Evolutionary conservation across 1,139 yeast genomes (phyloP).

Genomic region (Debaryomyces singareniensis): DNA sequence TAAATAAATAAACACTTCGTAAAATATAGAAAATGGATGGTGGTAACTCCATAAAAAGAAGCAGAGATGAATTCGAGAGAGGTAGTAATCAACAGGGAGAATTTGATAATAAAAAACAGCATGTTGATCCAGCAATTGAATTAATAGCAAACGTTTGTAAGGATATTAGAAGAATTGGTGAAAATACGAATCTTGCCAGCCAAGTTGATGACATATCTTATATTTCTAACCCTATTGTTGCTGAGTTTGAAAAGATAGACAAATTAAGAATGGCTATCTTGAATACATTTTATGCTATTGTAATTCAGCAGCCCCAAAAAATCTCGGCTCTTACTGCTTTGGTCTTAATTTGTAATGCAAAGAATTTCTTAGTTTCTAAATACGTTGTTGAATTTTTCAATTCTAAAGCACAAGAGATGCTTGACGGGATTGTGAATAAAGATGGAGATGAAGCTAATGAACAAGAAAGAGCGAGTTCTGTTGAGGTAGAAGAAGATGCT

Average conservation of each 20-base stretch:
- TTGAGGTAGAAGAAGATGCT: slow-evolving; percentile 32
- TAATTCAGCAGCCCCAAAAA: slow-evolving; percentile 89
- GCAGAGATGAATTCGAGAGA: slow-evolving; percentile 35
- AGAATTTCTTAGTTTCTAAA: slow-evolving; percentile 63
- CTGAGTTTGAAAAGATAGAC: slow-evolving; percentile 63
- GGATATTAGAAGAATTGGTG: slow-evolving; percentile 64
- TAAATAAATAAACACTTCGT: background rate
- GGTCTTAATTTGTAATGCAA: slow-evolving; percentile 61
- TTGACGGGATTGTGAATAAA: slow-evolving; percentile 22
- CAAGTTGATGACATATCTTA: slow-evolving; percentile 64
- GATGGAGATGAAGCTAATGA: slow-evolving; percentile 9
- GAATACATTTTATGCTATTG: slow-evolving; percentile 60
- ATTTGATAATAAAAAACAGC: slow-evolving; percentile 26
- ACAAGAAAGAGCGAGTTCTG: slow-evolving; percentile 9
- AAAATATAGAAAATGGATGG: slow-evolving; percentile 5
- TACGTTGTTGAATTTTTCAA: slow-evolving; percentile 66
- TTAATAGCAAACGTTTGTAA: slow-evolving; percentile 38
- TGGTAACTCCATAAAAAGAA: slow-evolving; percentile 22
- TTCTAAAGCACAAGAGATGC: slow-evolving; percentile 48
- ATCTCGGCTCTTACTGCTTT: slow-evolving; percentile 66
- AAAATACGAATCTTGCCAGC: slow-evolving; percentile 43
- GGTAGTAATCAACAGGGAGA: slow-evolving; percentile 11
- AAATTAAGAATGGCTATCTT: slow-evolving; percentile 54
- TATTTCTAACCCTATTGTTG: slow-evolving; percentile 58
- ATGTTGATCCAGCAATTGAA: slow-evolving; percentile 37